Evolutionary conservation across 768 basidiomycete species (phyloP).

Genomic region (Boletus pseudopeckii): DNA sequence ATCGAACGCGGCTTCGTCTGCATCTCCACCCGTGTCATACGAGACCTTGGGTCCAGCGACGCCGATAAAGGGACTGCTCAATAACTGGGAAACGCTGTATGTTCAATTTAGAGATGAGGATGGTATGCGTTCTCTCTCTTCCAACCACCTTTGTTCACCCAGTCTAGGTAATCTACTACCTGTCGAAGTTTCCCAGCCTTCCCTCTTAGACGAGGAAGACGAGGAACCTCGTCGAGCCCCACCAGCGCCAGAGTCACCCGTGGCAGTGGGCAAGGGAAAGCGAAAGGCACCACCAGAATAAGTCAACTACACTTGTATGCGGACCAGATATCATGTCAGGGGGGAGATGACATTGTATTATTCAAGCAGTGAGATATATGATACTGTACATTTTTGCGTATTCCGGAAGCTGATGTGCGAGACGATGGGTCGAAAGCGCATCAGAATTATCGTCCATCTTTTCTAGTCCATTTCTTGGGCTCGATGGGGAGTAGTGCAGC

Average conservation of each 20-base stretch:
- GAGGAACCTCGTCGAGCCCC: constrained; percentile 35
- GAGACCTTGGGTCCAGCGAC: constrained; percentile 44
- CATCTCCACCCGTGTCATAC: constrained; percentile 34
- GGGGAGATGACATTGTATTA: constrained; percentile 8
- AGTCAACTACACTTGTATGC: not conserved
- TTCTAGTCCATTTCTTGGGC: constrained; percentile 47
- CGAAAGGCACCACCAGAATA: constrained; percentile 48
- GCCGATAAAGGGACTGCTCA: constrained; percentile 48
- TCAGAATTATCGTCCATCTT: constrained; percentile 14
- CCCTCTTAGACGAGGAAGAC: constrained; percentile 61
- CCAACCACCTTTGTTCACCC: not conserved
- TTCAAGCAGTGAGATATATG: constrained; percentile 3
- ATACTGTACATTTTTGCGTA: constrained; percentile 15
- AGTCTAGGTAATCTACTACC: constrained; percentile 54
- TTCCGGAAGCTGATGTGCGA: not conserved
- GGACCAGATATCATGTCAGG: not conserved
- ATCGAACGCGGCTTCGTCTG: constrained; percentile 31
- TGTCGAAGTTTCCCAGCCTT: constrained; percentile 55
- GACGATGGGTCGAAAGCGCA: not conserved
- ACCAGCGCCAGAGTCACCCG: constrained; percentile 27
- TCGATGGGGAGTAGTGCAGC: constrained; percentile 80
- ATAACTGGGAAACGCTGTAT: constrained; percentile 66
- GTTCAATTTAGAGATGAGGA: constrained; percentile 62
- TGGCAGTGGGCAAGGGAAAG: constrained; percentile 50
- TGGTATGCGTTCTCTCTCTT: constrained; percentile 37